Evolutionary conservation across 2,329 filamentous ascomycete species (phyloP).

Genomic region (Alternaria metachromatica): DNA sequence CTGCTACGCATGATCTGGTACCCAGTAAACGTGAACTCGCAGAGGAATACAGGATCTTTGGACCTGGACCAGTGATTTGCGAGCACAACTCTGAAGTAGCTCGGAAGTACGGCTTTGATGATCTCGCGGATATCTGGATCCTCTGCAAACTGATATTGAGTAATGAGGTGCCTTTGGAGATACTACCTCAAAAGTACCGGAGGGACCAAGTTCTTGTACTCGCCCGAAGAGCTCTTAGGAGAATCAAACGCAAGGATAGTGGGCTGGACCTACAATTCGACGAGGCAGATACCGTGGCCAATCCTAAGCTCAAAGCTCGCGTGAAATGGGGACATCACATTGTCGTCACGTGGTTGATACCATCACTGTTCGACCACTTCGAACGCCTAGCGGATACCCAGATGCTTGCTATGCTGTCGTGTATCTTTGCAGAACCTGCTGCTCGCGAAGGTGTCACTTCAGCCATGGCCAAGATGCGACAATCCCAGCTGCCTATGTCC

Average conservation of each 20-base stretch:
- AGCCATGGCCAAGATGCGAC: conserved; percentile 45
- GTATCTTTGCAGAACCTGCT: conserved; percentile 61
- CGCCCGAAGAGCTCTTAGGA: conserved; percentile 66
- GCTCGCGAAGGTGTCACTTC: conserved; percentile 49
- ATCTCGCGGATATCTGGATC: conserved; percentile 83
- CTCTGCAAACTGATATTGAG: conserved; percentile 79
- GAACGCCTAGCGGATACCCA: conserved; percentile 67
- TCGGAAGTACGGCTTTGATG: conserved; percentile 69
- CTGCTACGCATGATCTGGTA: conserved; percentile 66
- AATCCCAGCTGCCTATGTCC: conserved; percentile 49
- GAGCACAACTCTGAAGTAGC: conserved; percentile 83
- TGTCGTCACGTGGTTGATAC: conserved; percentile 64
- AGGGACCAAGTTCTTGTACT: conserved; percentile 71
- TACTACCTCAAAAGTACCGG: conserved; percentile 62
- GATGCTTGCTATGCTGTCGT: conserved; percentile 71
- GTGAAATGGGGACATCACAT: conserved; percentile 65
- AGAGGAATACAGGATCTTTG: conserved; percentile 81
- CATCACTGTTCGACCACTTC: conserved; percentile 65
- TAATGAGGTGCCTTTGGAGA: conserved; percentile 74
- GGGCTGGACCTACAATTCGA: conserved; percentile 58
- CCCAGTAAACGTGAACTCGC: conserved; percentile 81
- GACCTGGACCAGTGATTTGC: conserved; percentile 81
- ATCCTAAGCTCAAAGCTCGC: conserved; percentile 51
- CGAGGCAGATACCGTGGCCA: conserved; percentile 47
- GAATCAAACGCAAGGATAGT: conserved; percentile 58